Percentiles rank a stretch among this genome's conserved stretches.
Evolutionary conservation across 345 rosid species (phyloP).

Genomic region (Populus tremula): DNA sequence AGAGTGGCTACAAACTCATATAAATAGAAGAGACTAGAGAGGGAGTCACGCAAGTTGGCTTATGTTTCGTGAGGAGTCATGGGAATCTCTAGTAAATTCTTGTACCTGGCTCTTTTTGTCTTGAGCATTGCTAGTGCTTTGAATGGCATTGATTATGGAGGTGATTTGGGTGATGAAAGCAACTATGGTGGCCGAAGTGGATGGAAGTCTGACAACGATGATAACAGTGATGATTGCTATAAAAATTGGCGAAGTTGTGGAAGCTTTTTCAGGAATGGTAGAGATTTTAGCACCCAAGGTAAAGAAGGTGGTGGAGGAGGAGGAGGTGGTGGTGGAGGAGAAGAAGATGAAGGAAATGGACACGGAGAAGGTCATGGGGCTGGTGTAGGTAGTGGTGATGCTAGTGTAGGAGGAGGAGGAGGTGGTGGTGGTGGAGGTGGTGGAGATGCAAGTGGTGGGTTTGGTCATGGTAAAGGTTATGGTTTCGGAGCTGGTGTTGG

Average conservation of each 20-base stretch:
- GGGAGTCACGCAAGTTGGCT: slow-evolving; percentile 17
- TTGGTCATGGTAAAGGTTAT: not conserved
- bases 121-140: slow-evolving; percentile 26
- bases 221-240: slow-evolving; percentile 32
- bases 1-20: slow-evolving; percentile 11
- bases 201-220: slow-evolving; percentile 7
- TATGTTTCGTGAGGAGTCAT: not conserved
- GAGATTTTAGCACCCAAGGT: not conserved
- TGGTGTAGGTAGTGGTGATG: too few species aligned
- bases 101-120: slow-evolving; percentile 28
- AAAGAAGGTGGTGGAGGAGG: too few species aligned
- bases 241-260: slow-evolving; percentile 54
- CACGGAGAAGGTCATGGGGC: too few species aligned
- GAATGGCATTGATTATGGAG: slow-evolving; percentile 20
- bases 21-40: slow-evolving; percentile 28
- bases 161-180: slow-evolving; percentile 16
- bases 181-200: slow-evolving; percentile 16
- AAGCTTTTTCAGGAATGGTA: slow-evolving; percentile 34
- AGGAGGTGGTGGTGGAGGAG: too few species aligned
- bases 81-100: slow-evolving; percentile 8
- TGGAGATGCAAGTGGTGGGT: too few species aligned
- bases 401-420: not conserved
- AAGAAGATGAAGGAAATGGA: too few species aligned
- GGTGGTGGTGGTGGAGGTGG: slow-evolving; percentile 1
- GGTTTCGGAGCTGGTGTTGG: slow-evolving; percentile 5